Base-by-base conservation (phyloP, 2,329 filamentous ascomycete species). In the Fusarium fracticaudum region DNA sequence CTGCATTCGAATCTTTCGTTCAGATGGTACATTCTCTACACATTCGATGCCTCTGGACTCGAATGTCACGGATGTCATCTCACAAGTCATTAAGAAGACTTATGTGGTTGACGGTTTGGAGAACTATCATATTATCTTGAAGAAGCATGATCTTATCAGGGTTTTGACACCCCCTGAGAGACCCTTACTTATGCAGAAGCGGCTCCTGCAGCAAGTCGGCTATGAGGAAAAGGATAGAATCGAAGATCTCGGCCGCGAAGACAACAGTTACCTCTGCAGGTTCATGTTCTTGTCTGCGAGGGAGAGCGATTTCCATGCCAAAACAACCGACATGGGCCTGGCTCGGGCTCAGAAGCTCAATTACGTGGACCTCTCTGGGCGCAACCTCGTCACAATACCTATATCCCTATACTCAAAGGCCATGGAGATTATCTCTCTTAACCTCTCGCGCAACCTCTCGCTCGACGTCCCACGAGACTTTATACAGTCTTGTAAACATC, bases 401-500 rank as follows among this genome's bases (percentile, higher is more conserved):
- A 98, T 99, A 76, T 93, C 92, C 1, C 89, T 99, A 17, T 98
- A 98, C 83, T 94, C 94, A 69, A 97, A 95, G 81, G 94, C 96
- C 1, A 88, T 90, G 17, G 96, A 99, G 79, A 98, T 99, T 76
- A 96, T 97, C 63, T 97, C 95, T 1, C 88, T 99, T 44, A 98
- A 99, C 79, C 86, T 99, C 15, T 98, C 96, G 3, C 91, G 94
- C 43, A 99, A 99, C 77, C 85, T 98, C 50, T 96, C 95, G 0
- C 87, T 99, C 35, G 94, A 98, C 77, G 91, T 99, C 20, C 96
- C 96, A 0, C 94, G 95, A 79, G 96, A 99, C 82, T 99, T 99
- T 80, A 95, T 99, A 63, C 94, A 97, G 81, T 93, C 94, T 35
- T 99, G 96, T 84, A 91, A 92, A 76, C 95, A 96, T 79, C 86